Evolutionary conservation across 2,329 filamentous ascomycete species (phyloP).

Genomic region (Dactylonectria macrodidyma): DNA sequence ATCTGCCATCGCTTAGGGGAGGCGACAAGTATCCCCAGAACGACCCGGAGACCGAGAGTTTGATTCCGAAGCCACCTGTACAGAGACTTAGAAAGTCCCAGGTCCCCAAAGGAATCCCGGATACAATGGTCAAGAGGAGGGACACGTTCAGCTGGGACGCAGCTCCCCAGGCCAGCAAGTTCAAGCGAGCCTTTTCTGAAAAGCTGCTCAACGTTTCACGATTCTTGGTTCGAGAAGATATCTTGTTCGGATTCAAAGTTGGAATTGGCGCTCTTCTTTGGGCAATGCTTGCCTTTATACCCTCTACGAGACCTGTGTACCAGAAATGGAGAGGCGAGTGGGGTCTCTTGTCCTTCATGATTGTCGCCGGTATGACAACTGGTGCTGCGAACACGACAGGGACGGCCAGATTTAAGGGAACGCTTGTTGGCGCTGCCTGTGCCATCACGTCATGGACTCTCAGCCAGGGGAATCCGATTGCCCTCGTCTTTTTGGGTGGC

Average conservation of each 20-base stretch:
- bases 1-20: constrained; percentile 26
- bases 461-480: constrained; percentile 79
- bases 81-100: constrained; percentile 68
- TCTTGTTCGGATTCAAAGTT: constrained; percentile 91
- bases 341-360: constrained; percentile 97
- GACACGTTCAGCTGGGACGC: constrained; percentile 71
- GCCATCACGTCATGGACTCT: constrained; percentile 85
- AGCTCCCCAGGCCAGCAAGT: constrained; percentile 61
- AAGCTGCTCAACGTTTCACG: constrained; percentile 61
- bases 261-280: constrained; percentile 91
- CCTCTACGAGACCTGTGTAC: constrained; percentile 83
- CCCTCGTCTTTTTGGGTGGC: constrained; percentile 87
- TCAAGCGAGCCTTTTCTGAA: constrained; percentile 63
- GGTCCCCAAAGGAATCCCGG: constrained; percentile 69
- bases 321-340: constrained; percentile 94
- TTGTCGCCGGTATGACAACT: constrained; percentile 98
- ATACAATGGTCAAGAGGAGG: constrained; percentile 65
- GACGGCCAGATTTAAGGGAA: constrained; percentile 88
- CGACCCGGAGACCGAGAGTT: constrained; percentile 60
- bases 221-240: constrained; percentile 68
- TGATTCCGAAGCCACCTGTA: constrained; percentile 58
- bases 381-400: constrained; percentile 96
- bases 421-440: constrained; percentile 82
- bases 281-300: constrained; percentile 89
- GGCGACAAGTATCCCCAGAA: constrained; percentile 41